Evolutionary conservation across 106 monocot genomes (phyloP), one percentile per base, ranked within the genome.

Genomic region (Dendrobium officinale): DNA sequence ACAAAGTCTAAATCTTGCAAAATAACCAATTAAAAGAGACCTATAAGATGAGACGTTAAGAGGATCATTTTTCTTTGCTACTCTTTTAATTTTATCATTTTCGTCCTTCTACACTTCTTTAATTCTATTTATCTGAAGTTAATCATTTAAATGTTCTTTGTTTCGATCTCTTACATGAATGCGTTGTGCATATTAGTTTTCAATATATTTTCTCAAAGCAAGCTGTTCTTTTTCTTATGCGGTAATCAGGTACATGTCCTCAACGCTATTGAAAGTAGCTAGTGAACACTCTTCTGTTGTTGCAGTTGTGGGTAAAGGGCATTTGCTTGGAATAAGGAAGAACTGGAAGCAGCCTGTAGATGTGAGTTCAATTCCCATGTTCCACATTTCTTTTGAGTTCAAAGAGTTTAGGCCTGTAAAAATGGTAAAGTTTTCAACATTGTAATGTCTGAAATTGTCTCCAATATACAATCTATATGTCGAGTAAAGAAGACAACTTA

Each of bases 241-340:
- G 41, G 41, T 20, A 9, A 29, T 44, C 80, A 98, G 97, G 91
- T 98, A 92, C 79, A 98, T 98, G 97, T 94, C 97, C 61, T 88
- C 92, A 31, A 88, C 75, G 29, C 81, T 98, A 66, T 68, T 89
- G 42, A 88, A 83, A 67, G 85, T 95, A 67, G 92, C 94, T 20
- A 95, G 80, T 26, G 89, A 94, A 73, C 87, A 98, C 81, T 98
- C 97, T 75, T 98, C 94, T 70, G 88, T 98, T 42, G 94, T 98
- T 78, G 97, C 94, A 78, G 92, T 98, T 78, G 89, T 98, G 48
- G 97, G 97, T 10, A 98, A 89, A 78, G 97, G 97, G 18, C 97
- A 98, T 91, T 87, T 98, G 68, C 66, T 85, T 74, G 97, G 97
- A 88, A 95, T 98, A 67, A 91, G 88, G 83, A 89, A 94, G 73